A percentile compares a stretch with the other conserved stretches of the same genome.
Evolutionary conservation across 2,329 filamentous ascomycete species (phyloP).

Genomic region (Diaporthe citri): DNA sequence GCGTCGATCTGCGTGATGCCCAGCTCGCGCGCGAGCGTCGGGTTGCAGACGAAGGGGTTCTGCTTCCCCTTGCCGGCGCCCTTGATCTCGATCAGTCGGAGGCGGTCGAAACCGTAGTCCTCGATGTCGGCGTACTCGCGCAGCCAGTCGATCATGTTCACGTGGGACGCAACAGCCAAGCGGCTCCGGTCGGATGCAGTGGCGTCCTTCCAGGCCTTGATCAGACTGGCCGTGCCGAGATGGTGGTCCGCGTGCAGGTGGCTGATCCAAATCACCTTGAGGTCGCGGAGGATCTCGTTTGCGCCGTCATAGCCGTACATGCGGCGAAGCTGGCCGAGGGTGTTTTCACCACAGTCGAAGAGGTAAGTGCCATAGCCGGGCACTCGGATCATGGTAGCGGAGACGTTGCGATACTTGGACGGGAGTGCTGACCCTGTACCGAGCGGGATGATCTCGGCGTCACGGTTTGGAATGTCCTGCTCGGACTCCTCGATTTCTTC

Average conservation of each 20-base stretch:
- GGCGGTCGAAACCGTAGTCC: slow-evolving; percentile 75
- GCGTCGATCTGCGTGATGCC: slow-evolving; percentile 77
- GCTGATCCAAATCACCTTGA: slow-evolving; percentile 91
- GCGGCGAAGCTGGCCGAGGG: slow-evolving; percentile 86
- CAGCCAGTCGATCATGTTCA: slow-evolving; percentile 81
- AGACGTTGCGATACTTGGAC: slow-evolving; percentile 96
- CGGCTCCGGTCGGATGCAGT: slow-evolving; percentile 52
- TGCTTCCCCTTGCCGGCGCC: slow-evolving; percentile 33
- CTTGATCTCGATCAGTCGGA: slow-evolving; percentile 51
- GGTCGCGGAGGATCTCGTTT: slow-evolving; percentile 77
- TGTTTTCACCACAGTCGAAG: slow-evolving; percentile 93
- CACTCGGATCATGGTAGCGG: slow-evolving; percentile 85
- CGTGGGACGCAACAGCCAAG: slow-evolving; percentile 77
- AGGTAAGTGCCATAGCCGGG: slow-evolving; percentile 90
- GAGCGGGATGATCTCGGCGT: slow-evolving; percentile 87
- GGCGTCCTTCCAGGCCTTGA: slow-evolving; percentile 82
- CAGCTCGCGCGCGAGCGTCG: slow-evolving; percentile 53
- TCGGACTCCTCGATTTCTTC: slow-evolving; percentile 64
- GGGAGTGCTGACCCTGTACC: slow-evolving; percentile 93
- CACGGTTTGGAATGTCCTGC: slow-evolving; percentile 76
- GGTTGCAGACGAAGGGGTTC: slow-evolving; percentile 50
- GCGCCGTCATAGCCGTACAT: slow-evolving; percentile 76
- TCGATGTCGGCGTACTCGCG: slow-evolving; percentile 84
- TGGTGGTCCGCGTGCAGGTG: slow-evolving; percentile 98
- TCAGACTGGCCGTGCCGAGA: slow-evolving; percentile 83